phyloP scores from a whole-genome alignment of 1,284 basidiomycete genomes.

The Agaricales sp. region DNA sequence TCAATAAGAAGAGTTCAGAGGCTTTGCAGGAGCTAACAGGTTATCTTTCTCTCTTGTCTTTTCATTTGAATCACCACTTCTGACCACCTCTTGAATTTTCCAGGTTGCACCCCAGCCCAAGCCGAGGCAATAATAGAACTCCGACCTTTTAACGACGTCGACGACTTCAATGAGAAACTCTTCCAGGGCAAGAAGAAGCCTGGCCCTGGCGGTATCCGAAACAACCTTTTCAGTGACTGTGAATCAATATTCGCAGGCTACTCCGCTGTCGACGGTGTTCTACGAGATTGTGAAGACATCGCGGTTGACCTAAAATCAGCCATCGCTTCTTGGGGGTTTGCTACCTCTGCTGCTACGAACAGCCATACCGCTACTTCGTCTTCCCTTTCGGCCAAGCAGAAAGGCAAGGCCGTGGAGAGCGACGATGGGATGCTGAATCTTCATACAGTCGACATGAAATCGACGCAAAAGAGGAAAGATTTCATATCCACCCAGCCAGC shows the following conservation, averaged over 20 bases:
- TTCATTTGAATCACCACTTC: constrained; percentile 8
- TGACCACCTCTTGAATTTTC: neutral
- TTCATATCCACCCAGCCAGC: constrained; percentile 73
- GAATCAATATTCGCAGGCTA: constrained; percentile 86
- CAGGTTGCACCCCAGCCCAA: constrained; percentile 79
- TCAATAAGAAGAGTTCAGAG: constrained; percentile 69
- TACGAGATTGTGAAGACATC: constrained; percentile 83
- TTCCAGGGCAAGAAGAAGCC: constrained; percentile 78
- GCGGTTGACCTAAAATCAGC: constrained; percentile 58
- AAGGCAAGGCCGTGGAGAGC: constrained; percentile 52
- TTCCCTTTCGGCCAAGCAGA: constrained; percentile 25
- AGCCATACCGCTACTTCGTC: constrained; percentile 28
- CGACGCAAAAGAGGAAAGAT: constrained; percentile 38
- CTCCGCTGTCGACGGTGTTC: constrained; percentile 81
- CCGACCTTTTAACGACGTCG: constrained; percentile 74
- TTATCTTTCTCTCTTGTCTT: constrained; percentile 17
- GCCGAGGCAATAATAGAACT: constrained; percentile 73
- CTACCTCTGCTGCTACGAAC: constrained; percentile 25
- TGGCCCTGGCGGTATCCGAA: constrained; percentile 73
- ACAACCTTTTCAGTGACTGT: constrained; percentile 87
- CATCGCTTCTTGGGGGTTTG: constrained; percentile 63
- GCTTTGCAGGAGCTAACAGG: constrained; percentile 86
- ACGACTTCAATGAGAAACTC: constrained; percentile 73
- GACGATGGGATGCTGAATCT: constrained; percentile 30
- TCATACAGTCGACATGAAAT: neutral